These are phyloP conservation scores for Lactifluus piperatus DNA, from an alignment of 768 basidiomycete species.

Conservation along the genomic window DNA sequence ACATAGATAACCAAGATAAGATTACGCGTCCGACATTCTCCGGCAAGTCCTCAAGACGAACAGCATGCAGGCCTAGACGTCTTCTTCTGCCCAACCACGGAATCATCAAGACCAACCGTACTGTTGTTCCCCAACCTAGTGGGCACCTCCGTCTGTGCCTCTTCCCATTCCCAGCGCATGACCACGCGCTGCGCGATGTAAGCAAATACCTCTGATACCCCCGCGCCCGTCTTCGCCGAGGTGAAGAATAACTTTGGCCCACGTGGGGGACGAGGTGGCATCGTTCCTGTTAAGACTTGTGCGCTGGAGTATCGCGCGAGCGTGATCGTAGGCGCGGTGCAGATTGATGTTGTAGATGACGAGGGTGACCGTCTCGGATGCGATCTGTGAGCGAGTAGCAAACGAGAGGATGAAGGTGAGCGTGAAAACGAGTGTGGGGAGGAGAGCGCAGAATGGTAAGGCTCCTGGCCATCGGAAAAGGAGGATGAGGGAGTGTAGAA, in stretches of 20 bases:
- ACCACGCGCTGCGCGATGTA: slow-evolving; percentile 62
- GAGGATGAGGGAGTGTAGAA: slow-evolving; percentile 79
- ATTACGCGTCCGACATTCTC: neutral
- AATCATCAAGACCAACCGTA: slow-evolving; percentile 7
- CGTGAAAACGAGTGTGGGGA: slow-evolving; percentile 40
- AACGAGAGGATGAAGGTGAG: slow-evolving; percentile 18
- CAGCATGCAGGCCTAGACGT: neutral
- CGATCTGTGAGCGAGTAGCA: slow-evolving; percentile 20
- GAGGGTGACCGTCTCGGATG: slow-evolving; percentile 9
- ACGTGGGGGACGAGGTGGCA: slow-evolving; percentile 33
- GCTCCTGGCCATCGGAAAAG: slow-evolving; percentile 52
- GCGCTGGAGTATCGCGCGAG: slow-evolving; percentile 19
- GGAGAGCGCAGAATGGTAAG: slow-evolving; percentile 38
- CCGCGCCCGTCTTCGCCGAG: slow-evolving; percentile 70
- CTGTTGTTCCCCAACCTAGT: slow-evolving; percentile 29
- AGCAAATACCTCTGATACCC: slow-evolving; percentile 66
- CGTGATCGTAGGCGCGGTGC: slow-evolving; percentile 23
- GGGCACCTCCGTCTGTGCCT: slow-evolving; percentile 37
- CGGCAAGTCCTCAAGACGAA: slow-evolving; percentile 6
- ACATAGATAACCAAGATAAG: neutral
- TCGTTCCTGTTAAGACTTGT: slow-evolving; percentile 5
- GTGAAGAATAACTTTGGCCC: slow-evolving; percentile 66
- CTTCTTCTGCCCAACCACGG: neutral
- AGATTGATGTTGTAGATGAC: slow-evolving; percentile 17
- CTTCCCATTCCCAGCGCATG: slow-evolving; percentile 58